Evolutionary conservation across 2,329 filamentous ascomycete genomes (phyloP).

Genomic region (Botryotinia convoluta): DNA sequence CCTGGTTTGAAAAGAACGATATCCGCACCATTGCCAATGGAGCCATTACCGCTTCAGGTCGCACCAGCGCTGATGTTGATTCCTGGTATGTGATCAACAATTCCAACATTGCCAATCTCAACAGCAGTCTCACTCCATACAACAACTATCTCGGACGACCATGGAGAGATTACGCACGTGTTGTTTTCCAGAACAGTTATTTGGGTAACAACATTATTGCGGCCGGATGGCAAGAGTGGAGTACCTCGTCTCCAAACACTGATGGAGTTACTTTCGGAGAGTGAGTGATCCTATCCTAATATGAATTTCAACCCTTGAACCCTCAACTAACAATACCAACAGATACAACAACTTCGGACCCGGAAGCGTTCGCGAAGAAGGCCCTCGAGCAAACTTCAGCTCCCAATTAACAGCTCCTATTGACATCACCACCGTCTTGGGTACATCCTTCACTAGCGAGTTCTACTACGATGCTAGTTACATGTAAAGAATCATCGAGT

Average conservation of each 20-base stretch:
- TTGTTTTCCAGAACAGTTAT: constrained; percentile 50
- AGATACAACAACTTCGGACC: constrained; percentile 46
- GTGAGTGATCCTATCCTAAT: neutral
- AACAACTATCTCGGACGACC: constrained; percentile 52
- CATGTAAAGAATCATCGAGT: neutral
- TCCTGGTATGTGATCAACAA: constrained; percentile 57
- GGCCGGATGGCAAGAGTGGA: constrained; percentile 53
- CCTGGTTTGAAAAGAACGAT: constrained; percentile 49
- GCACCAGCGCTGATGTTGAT: constrained; percentile 38
- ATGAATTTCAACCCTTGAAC: neutral
- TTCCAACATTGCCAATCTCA: constrained; percentile 45
- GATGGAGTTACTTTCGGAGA: neutral
- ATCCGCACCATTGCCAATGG: constrained; percentile 47
- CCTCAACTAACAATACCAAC: neutral
- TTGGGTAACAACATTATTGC: constrained; percentile 49
- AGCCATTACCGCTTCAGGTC: constrained; percentile 48
- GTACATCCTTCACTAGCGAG: constrained; percentile 18
- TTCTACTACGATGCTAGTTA: constrained; percentile 27
- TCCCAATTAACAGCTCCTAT: constrained; percentile 21
- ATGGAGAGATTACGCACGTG: constrained; percentile 49
- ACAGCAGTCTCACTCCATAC: constrained; percentile 41
- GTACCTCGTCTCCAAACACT: constrained; percentile 32
- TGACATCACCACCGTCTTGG: constrained; percentile 24
- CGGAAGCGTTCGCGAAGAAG: constrained; percentile 37
- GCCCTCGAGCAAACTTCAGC: constrained; percentile 26